phyloP scores from a whole-genome alignment of 2,329 filamentous ascomycete genomes.

The Dactylellina parvicollis region DNA sequence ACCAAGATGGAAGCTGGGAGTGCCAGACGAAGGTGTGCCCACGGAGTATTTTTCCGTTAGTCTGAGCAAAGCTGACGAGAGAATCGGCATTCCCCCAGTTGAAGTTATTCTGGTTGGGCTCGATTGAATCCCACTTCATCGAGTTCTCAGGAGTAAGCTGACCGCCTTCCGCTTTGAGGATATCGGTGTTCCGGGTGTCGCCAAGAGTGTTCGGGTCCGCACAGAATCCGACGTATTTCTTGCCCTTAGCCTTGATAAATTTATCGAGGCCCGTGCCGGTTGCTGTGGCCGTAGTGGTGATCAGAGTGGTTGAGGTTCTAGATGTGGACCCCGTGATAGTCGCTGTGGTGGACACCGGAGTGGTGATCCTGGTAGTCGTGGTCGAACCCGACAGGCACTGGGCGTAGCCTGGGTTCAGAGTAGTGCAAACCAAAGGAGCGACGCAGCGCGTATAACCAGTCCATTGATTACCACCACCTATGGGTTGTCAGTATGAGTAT shows the following conservation, averaged over 20 bases:
- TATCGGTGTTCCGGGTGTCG: slow-evolving; percentile 65
- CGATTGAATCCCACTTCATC: slow-evolving; percentile 73
- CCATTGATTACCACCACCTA: slow-evolving; percentile 61
- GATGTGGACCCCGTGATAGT: background rate
- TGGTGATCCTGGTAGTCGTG: slow-evolving; percentile 4
- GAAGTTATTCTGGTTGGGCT: slow-evolving; percentile 66
- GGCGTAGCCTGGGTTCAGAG: slow-evolving; percentile 55
- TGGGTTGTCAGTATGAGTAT: too few species aligned
- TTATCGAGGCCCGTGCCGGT: slow-evolving; percentile 19
- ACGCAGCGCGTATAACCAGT: slow-evolving; percentile 53
- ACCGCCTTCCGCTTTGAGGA: slow-evolving; percentile 71
- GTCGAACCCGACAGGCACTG: slow-evolving; percentile 57
- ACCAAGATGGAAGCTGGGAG: slow-evolving; percentile 70
- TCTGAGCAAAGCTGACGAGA: slow-evolving; percentile 68
- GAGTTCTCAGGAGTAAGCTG: slow-evolving; percentile 74
- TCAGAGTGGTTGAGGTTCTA: background rate
- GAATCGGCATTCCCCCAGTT: slow-evolving; percentile 69
- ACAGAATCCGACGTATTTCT: slow-evolving; percentile 69
- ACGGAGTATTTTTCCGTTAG: slow-evolving; percentile 69
- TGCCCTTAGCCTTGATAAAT: slow-evolving; percentile 50
- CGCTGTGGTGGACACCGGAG: background rate
- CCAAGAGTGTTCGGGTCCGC: slow-evolving; percentile 67
- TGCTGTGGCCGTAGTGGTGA: background rate
- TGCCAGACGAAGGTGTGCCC: slow-evolving; percentile 75
- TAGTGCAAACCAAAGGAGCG: slow-evolving; percentile 48